Conservation (phyloP, 208 protist genomes). For the Acanthamoeba royreba region DNA sequence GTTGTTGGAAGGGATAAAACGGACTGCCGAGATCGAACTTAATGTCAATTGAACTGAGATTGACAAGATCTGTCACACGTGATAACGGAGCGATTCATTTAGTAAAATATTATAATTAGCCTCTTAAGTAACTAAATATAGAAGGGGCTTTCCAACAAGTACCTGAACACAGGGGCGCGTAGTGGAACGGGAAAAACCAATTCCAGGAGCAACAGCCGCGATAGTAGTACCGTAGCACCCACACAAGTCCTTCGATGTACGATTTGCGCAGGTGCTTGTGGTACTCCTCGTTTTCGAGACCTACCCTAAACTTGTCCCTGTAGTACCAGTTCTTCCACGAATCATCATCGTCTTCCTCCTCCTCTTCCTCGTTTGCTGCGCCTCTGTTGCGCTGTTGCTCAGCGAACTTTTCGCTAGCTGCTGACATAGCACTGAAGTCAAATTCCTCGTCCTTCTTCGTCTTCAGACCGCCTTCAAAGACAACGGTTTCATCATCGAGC, state of each 20-base stretch:
- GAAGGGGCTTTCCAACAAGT: slow-evolving; percentile 31
- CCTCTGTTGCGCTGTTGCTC: neutral
- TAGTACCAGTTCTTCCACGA: slow-evolving; percentile 63
- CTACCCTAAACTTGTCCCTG: slow-evolving; percentile 56
- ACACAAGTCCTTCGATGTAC: slow-evolving; percentile 77
- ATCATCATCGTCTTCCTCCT: slow-evolving; percentile 51
- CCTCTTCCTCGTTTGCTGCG: neutral
- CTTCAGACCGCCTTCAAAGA: neutral
- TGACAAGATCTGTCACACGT: slow-evolving; percentile 75
- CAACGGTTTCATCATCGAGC: slow-evolving; percentile 17
- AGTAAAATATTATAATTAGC: too few species aligned
- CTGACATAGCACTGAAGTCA: neutral
- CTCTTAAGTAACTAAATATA: neutral
- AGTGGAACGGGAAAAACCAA: slow-evolving; percentile 81
- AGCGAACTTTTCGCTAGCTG: neutral
- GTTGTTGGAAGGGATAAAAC: slow-evolving; percentile 86
- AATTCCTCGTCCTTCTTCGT: neutral
- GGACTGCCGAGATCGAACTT: slow-evolving; percentile 76
- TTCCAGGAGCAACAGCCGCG: slow-evolving; percentile 73
- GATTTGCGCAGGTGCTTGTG: slow-evolving; percentile 31
- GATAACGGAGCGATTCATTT: too few species aligned
- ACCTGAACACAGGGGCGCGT: slow-evolving; percentile 74
- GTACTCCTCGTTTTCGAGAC: slow-evolving; percentile 52
- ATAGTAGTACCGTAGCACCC: slow-evolving; percentile 83
- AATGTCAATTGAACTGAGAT: neutral